A percentile compares a stretch with the other conserved stretches of the same genome.
Conservation (phyloP, 2,329 filamentous ascomycete genomes). For the Diplodia sapinea region DNA sequence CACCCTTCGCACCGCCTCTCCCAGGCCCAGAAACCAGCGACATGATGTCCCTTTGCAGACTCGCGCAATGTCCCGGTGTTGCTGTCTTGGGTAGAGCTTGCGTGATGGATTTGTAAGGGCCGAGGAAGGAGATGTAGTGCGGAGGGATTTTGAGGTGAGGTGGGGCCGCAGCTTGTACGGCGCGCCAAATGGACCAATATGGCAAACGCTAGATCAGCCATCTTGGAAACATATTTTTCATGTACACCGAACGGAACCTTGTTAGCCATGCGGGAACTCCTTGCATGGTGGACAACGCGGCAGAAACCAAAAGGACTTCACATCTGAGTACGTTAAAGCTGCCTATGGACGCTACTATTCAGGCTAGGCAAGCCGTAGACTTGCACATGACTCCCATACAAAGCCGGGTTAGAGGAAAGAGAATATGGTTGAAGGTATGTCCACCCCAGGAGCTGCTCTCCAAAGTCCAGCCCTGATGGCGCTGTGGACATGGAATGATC, state of each 20-base stretch:
- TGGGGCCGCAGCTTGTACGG: conserved; percentile 20
- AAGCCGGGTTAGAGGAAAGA: neutral
- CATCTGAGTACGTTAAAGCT: neutral
- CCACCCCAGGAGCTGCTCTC: neutral
- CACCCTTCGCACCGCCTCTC: conserved; percentile 52
- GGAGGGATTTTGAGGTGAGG: conserved; percentile 8
- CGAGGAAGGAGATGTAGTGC: conserved; percentile 1
- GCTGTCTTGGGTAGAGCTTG: conserved; percentile 1
- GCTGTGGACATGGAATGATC: conserved; percentile 11
- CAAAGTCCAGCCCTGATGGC: neutral
- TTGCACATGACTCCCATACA: conserved; percentile 13
- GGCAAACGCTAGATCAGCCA: neutral
- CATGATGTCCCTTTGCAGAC: conserved; percentile 49
- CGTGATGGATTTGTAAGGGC: neutral
- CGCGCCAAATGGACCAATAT: neutral
- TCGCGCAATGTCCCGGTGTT: neutral
- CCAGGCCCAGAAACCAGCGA: conserved; percentile 66
- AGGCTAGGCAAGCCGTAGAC: neutral
- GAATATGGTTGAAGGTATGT: neutral
- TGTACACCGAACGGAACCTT: too few relatives aligned
- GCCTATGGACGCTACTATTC: conserved; percentile 4
- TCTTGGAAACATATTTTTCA: neutral
- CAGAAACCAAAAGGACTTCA: neutral
- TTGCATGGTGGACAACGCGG: too few relatives aligned
- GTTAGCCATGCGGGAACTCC: too few relatives aligned